Percentiles rank a stretch among this genome's conserved stretches.
phyloP scores from a whole-genome alignment of 176 grass and related monocot species.

The Miscanthus lutarioriparius region DNA sequence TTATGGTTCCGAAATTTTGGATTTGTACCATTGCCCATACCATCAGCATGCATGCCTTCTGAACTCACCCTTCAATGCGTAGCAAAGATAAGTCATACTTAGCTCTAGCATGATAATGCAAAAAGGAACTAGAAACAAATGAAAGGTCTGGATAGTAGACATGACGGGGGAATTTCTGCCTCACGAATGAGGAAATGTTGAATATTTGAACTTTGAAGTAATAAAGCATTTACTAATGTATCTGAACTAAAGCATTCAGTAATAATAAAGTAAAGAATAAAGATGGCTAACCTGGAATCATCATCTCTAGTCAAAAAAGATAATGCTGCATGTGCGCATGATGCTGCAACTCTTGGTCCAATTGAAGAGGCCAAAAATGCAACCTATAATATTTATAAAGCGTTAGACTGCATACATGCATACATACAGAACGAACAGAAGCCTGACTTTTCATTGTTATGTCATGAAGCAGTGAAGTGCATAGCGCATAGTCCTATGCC shows the following conservation, averaged over 20 bases:
- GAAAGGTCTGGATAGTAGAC: neutral
- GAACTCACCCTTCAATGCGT: constrained; percentile 55
- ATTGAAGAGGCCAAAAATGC: constrained; percentile 84
- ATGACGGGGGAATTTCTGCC: neutral
- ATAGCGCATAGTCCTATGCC: neutral
- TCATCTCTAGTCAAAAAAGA: constrained; percentile 78
- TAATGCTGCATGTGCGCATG: constrained; percentile 75
- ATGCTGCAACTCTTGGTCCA: constrained; percentile 96
- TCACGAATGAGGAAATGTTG: neutral
- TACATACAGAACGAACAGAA: constrained; percentile 15
- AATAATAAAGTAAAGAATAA: neutral
- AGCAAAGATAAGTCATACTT: constrained; percentile 36
- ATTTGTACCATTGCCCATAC: constrained; percentile 45
- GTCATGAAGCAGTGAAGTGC: constrained; percentile 9
- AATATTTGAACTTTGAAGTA: constrained; percentile 1
- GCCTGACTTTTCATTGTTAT: neutral
- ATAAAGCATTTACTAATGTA: constrained; percentile 19
- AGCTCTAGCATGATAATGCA: neutral
- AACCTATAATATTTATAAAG: constrained; percentile 53
- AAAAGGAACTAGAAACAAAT: constrained; percentile 18
- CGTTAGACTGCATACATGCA: constrained; percentile 15
- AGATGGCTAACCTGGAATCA: constrained; percentile 66
- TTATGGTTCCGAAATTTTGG: constrained; percentile 43
- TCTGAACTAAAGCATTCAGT: constrained; percentile 12
- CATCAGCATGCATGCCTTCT: constrained; percentile 59